Conservation (phyloP, 305 asterid species). For the Solanum hybrid region DNA sequence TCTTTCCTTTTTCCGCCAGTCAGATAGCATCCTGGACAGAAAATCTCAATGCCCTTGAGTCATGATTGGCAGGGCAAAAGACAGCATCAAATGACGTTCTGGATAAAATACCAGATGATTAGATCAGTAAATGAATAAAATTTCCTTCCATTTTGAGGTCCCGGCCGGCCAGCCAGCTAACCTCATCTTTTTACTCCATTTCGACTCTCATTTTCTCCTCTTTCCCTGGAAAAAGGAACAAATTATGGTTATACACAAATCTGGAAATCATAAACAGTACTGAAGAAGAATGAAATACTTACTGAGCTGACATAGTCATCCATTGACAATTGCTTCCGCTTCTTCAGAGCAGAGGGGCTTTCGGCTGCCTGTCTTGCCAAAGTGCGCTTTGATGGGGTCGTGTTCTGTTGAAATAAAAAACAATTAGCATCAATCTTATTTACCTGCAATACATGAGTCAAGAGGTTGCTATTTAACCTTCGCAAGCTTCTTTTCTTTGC, state of each 20-base stretch:
- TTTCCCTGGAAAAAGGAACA: slow-evolving; percentile 46
- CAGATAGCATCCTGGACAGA: background rate
- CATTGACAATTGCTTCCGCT: slow-evolving; percentile 68
- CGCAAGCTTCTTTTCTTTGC: slow-evolving; percentile 89
- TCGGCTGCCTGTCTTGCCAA: slow-evolving; percentile 64
- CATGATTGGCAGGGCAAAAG: background rate
- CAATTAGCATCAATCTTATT: background rate
- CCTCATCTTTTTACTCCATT: background rate
- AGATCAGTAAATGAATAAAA: background rate
- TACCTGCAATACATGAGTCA: background rate
- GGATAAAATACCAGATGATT: background rate
- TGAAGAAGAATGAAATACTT: slow-evolving; percentile 8
- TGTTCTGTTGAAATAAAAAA: slow-evolving; percentile 18
- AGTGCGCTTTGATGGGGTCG: slow-evolving; percentile 73
- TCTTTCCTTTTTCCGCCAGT: background rate
- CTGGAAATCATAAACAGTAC: background rate
- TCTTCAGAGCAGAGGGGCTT: slow-evolving; percentile 69
- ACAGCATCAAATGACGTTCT: background rate
- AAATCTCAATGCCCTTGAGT: background rate
- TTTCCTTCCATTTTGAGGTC: background rate
- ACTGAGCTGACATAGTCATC: slow-evolving; percentile 80
- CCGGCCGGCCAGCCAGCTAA: background rate
- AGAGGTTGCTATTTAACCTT: slow-evolving; percentile 37
- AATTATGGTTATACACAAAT: background rate
- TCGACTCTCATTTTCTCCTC: slow-evolving; percentile 50